Evolutionary conservation across 495 filamentous ascomycete genomes (phyloP), one percentile per base, ranked within the genome.

Genomic region (Cairneyella variabilis): DNA sequence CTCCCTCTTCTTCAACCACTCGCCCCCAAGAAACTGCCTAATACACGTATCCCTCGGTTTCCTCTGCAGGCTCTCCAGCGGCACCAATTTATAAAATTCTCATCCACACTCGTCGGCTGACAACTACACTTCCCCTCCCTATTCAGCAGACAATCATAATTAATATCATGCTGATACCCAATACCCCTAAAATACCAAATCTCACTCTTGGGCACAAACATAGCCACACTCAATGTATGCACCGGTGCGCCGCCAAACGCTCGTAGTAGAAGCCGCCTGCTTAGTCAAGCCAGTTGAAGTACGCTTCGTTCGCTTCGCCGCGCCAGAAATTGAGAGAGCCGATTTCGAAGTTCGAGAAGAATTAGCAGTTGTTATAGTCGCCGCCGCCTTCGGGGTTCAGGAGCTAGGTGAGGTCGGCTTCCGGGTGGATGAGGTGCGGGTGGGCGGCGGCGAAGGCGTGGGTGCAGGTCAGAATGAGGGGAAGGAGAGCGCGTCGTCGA

Each of bases 231-330:
- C 16, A 78, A 63, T 4, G 74, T 76, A 64, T 84, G 82, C 23
- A 85, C 77, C n/a, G 83, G 81, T 12, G 80, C 83, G 60, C 85
- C 83, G 20, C 81, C 83, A 58, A 78, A 83, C 77, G 72, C 54
- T 83, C 78, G 61, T 84, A 83, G 64, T 80, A 82, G 65, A 83
- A 83, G 18, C 79, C 80, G 9, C 77, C 79, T 25, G 73, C 71
- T 34, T 64, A 66, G 59, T 85, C 83, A 9, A 86, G 66, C 55
- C 78, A 74, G 25, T 75, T 61, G 60, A 84, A 83, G 64, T 78
- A 83, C 22, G 75, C 74, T 39, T 74, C 70, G 53, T 84, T 80
- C 16, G 73, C 70, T 46, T 76, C 46, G 36, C 71, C 69, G 25
- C 81, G 78, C 61, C 83, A 79, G 74, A 80, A 84, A 23, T 78